Conservation (phyloP, 2,329 filamentous ascomycete species). For the Sporothrix pallida region DNA sequence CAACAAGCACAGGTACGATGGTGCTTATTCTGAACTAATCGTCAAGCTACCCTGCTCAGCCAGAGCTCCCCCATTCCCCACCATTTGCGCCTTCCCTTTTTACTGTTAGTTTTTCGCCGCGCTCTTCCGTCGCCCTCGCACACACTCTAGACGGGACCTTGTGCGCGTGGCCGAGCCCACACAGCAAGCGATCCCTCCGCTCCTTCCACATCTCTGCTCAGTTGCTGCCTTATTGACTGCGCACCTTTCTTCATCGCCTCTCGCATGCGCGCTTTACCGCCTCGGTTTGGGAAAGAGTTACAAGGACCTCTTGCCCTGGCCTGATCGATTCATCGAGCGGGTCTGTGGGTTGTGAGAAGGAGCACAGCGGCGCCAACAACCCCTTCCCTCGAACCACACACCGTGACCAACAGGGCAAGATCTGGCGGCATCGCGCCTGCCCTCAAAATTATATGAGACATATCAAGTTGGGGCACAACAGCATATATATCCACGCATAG, state of each 20-base stretch:
- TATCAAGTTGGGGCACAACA: slow-evolving; percentile 21
- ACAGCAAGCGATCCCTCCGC: slow-evolving; percentile 7
- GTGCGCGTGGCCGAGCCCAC: slow-evolving; percentile 19
- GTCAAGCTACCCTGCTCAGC: slow-evolving; percentile 1
- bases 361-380: not conserved
- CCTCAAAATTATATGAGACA: slow-evolving; percentile 21
- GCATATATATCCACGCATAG: slow-evolving; percentile 28
- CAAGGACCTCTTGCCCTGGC: not conserved
- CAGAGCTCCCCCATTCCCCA: slow-evolving; percentile 26
- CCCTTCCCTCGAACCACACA: not conserved
- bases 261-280: slow-evolving; percentile 30
- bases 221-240: slow-evolving; percentile 27
- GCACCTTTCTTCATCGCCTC: slow-evolving; percentile 13
- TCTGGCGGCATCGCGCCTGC: slow-evolving; percentile 32
- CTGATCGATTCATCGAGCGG: not conserved
- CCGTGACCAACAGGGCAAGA: slow-evolving; percentile 21
- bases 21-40: not conserved
- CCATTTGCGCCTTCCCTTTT: slow-evolving; percentile 30
- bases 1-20: not conserved
- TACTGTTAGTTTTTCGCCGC: slow-evolving; percentile 17
- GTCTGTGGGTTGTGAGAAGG: slow-evolving; percentile 7
- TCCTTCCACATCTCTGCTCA: slow-evolving; percentile 14
- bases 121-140: slow-evolving; percentile 5
- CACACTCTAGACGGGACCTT: slow-evolving; percentile 7
- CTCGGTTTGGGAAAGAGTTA: not conserved